phyloP scores from a whole-genome alignment of 2,329 filamentous ascomycete genomes.

The Eutypella sp. region DNA sequence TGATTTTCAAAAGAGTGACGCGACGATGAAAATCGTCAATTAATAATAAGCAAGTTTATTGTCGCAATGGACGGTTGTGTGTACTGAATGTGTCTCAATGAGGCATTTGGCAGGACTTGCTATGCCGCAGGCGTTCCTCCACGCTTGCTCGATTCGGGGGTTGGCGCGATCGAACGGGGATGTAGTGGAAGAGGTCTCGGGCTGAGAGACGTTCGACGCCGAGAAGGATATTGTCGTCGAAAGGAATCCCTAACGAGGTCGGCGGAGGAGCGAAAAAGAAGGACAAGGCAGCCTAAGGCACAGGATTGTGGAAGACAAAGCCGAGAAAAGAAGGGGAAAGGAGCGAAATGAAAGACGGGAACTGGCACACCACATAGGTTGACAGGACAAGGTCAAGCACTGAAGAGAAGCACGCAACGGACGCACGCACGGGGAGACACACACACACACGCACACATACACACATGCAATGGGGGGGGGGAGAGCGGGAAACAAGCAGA shows the following conservation, averaged over 20 bases:
- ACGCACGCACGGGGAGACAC: too few species aligned
- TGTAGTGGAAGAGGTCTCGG: slow-evolving; percentile 18
- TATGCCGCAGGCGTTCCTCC: slow-evolving; percentile 13
- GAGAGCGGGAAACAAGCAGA: background rate
- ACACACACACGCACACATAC: slow-evolving; percentile 2
- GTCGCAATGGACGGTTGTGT: slow-evolving; percentile 13
- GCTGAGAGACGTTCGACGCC: slow-evolving; percentile 22
- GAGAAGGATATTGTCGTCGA: slow-evolving; percentile 26
- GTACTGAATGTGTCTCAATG: slow-evolving; percentile 22
- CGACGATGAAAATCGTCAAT: slow-evolving; percentile 30
- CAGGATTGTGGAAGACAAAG: slow-evolving; percentile 20
- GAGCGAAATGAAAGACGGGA: slow-evolving; percentile 24
- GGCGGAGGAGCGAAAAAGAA: slow-evolving; percentile 26
- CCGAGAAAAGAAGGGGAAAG: slow-evolving; percentile 20
- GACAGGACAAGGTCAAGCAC: slow-evolving; percentile 15
- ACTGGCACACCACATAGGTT: slow-evolving; percentile 7
- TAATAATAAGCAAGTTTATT: slow-evolving; percentile 13
- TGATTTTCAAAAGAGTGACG: slow-evolving; percentile 29
- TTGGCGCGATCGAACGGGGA: slow-evolving; percentile 16
- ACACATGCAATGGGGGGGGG: background rate
- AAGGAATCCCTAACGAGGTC: slow-evolving; percentile 28
- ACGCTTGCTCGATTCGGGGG: slow-evolving; percentile 19
- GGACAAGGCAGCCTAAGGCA: slow-evolving; percentile 24
- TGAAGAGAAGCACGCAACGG: slow-evolving; percentile 6
- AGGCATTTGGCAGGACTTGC: slow-evolving; percentile 23